Base-by-base conservation (phyloP, 2,329 filamentous ascomycete species). In the Furcasterigmium sp. region DNA sequence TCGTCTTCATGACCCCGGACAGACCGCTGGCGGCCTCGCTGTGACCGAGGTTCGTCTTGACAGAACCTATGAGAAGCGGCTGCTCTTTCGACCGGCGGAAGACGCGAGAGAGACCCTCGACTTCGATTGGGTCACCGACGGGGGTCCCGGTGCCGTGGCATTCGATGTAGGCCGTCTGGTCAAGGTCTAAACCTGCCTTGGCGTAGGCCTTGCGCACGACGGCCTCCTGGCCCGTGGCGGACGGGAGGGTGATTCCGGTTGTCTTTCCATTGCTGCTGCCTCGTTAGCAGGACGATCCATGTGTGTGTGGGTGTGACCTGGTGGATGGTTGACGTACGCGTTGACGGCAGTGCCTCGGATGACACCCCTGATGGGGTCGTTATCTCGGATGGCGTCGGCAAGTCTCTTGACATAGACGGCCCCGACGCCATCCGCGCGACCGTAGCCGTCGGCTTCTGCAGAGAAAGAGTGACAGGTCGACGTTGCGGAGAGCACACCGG, bases 361-460 rank as follows among this genome's bases (percentile, higher is more conserved):
- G 23, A 61, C 25, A 30, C 45, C 45, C 7, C 52, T 42, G n/a
- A 61, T 58, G 15, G 41, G 15, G 29, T 61, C 53, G 9, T 54
- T 52, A 44, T 61, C 52, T 14, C 5, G 53, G 6, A 77, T 45
- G 0, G 76, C 76, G 2, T 61, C 49, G 10, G 51, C 59, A 5
- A 77, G 56, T 3, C 51, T 53, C 51, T 79, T 80, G 9, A 80
- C 46, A 0, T 76, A 54, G 0, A 78, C 50, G 0, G 61, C 56
- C 1, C 64, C 69, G 6, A 73, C 53, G 2, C 74, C 76, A 37
- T 80, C 76, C 8, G 74, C 76, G 0, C 75, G 63, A 5, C 62
- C 72, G 50, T 77, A 78, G 2, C 73, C 76, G 48, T 76, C 58
- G 0, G 71, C 76, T 3, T 53, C 54, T 3, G 53, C 57, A 48